Conservation (phyloP, 495 filamentous ascomycete species). For the Peziza echinospora region DNA sequence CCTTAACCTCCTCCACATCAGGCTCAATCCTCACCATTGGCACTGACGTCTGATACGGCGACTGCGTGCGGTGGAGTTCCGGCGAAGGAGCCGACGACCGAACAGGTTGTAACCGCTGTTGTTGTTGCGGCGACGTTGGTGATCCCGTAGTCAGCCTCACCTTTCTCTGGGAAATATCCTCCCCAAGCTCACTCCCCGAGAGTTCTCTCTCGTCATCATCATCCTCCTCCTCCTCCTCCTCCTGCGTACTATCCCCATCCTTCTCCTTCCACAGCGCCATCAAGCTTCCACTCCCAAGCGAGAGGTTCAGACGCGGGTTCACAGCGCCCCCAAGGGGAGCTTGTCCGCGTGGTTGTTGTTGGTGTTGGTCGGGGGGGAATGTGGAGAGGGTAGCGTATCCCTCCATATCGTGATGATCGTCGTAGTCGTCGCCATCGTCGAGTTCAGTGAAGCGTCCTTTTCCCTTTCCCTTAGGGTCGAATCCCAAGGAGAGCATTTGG, state of each 20-base stretch:
- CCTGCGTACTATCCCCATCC: neutral
- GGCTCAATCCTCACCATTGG: too few species aligned
- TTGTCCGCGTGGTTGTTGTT: slow-evolving; percentile 18
- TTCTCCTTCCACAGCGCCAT: slow-evolving; percentile 4
- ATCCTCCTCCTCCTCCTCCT: neutral
- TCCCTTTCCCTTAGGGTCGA: neutral
- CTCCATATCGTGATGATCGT: slow-evolving; percentile 16
- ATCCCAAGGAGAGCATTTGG: slow-evolving; percentile 1
- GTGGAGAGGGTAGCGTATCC: slow-evolving; percentile 6
- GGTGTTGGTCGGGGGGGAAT: neutral
- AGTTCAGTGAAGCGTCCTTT: slow-evolving; percentile 5
- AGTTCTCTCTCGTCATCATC: neutral
- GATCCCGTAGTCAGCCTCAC: too few species aligned
- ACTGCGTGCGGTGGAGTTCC: too few species aligned
- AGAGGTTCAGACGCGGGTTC: slow-evolving; percentile 15
- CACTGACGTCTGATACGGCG: too few species aligned
- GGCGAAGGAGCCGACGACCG: too few species aligned
- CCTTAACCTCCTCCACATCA: too few species aligned
- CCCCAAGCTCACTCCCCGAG: neutral
- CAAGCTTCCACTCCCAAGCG: slow-evolving; percentile 25
- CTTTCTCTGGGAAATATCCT: too few species aligned
- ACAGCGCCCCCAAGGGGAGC: slow-evolving; percentile 4
- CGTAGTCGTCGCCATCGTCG: slow-evolving; percentile 1
- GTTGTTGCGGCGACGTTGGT: too few species aligned
- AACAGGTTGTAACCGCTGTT: too few species aligned